These are phyloP conservation scores for Sporothrix schenckii DNA, from an alignment of 2,329 filamentous ascomycete species.

Conservation along the genomic window DNA sequence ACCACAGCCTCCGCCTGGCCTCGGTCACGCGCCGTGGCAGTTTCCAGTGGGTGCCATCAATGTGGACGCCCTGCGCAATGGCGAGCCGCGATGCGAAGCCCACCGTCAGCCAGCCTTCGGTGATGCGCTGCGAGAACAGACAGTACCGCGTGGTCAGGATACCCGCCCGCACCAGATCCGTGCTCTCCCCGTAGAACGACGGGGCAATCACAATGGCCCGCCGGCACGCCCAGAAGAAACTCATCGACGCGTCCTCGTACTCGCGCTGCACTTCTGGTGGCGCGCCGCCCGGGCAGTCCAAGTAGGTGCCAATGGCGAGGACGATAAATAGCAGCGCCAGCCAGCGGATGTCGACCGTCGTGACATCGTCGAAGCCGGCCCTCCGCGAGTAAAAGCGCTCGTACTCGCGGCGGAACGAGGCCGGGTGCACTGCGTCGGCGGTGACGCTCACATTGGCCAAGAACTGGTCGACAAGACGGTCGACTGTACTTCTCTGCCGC, in stretches of 20 bases:
- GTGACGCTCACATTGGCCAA: conserved; percentile 45
- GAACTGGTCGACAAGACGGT: conserved; percentile 44
- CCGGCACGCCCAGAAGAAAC: conserved; percentile 48
- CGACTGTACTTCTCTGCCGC: conserved; percentile 45
- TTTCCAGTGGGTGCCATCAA: conserved; percentile 48
- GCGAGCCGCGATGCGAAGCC: conserved; percentile 50
- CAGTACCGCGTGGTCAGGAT: conserved; percentile 48
- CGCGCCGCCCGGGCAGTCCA: conserved; percentile 40
- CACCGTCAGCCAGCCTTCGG: conserved; percentile 48
- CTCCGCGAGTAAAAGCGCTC: conserved; percentile 47
- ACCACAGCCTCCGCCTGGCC: conserved; percentile 47
- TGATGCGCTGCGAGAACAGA: conserved; percentile 45
- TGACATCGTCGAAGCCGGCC: conserved; percentile 47
- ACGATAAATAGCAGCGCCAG: conserved; percentile 49
- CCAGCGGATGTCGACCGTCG: conserved; percentile 48
- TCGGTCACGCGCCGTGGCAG: conserved; percentile 45
- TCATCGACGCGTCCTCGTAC: conserved; percentile 46
- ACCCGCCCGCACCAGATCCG: conserved; percentile 47
- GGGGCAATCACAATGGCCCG: conserved; percentile 48
- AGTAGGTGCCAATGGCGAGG: conserved; percentile 45
- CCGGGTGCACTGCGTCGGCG: conserved; percentile 45
- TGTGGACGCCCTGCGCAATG: conserved; percentile 49
- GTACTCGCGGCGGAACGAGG: conserved; percentile 44
- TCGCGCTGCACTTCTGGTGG: conserved; percentile 40
- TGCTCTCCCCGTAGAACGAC: conserved; percentile 48